Evolutionary conservation across 306 rosid genomes (phyloP), one percentile per base, ranked within the genome.

Genomic region (Lupinus albus): DNA sequence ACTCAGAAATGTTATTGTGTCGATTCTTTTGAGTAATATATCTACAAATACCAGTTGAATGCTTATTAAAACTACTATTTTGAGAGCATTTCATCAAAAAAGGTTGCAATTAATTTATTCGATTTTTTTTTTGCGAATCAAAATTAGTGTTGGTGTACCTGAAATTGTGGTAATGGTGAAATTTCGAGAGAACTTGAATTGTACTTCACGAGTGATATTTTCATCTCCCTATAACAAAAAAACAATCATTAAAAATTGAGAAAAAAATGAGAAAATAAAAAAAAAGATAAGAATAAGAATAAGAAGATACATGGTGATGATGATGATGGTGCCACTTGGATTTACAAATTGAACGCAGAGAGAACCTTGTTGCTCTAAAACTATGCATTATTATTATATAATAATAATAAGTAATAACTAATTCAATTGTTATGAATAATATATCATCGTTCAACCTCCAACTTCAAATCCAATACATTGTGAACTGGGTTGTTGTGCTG

Each of bases 361-460:
- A 56, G 67, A 62, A 17, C 67, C 74, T 75, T 55, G 80, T 74
- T 55, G 80, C 74, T 81, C 88, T 83, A 72, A 63, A 45, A 20
- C 74, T 57, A 58, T 75, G 63, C 82, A 81, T 76, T 58, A 17
- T 71, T 67, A 25, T 25, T n/a, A n/a, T n/a, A n/a, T n/a, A n/a
- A 3, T 25, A 3, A 25, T 3, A 14, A 9, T n/a, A n/a, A n/a
- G n/a, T n/a, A n/a, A n/a, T n/a, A n/a, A n/a, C n/a, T n/a, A n/a
- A n/a, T n/a, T n/a, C n/a, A n/a, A n/a, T n/a, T n/a, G n/a, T n/a
- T n/a, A n/a, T n/a, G n/a, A n/a, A n/a, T n/a, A n/a, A n/a, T n/a
- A n/a, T 35, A 35, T 35, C 17, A 48, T 11, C 5, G 61, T 5
- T 11, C 17, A 54, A 28, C 61, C 35, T 21, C 8, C 44, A 48